Evolutionary conservation across 1,284 basidiomycete genomes (phyloP), one percentile per base, ranked within the genome.

Genomic region (Cryptococcus sp.): DNA sequence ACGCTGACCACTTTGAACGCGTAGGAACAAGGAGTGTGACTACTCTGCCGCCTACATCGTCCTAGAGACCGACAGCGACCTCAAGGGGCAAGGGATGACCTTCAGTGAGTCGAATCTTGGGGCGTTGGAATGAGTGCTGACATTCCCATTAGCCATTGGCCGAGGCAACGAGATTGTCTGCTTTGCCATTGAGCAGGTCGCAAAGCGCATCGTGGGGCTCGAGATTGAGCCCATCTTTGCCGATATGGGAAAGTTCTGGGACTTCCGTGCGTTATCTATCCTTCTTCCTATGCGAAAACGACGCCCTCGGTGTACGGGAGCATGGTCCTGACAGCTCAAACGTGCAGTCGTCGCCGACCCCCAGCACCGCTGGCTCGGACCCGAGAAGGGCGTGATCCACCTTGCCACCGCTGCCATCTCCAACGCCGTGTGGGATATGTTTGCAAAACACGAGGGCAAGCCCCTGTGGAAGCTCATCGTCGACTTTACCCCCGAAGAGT

Each of bases 141-240:
- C 21, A 18, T 39, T n/a, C 46, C 2, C 18, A 21, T 16, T 56
- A 75, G 73, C 92, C n/a, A 95, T 94, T 67, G 92, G 93, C 4
- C 85, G 91, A 42, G 92, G 92, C 24, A 97, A 94, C 72, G 94
- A 97, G 60, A 91, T 94, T 66, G 91, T 92, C 54, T 92, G 89
- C 75, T 80, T 80, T 50, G 88, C 91, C 2, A 91, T 95, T 70
- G 79, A 82, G 58, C 83, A 85, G 69, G 84, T 95, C 44, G 87
- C 91, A 0, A 82, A 83, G 63, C 84, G 88, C 18, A 82, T 97
- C 8, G 79, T 95, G 16, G 91, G 90, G n/a, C 89, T 87, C 73
- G 86, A 89, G 55, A 82, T 86, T 13, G 89, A 91, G 69, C 82
- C 84, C 36, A 82, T 96, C 24, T 95, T 96, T 72, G 80, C 82